Conservation (phyloP, 768 basidiomycete species). For the Kwoniella shandongensis region DNA sequence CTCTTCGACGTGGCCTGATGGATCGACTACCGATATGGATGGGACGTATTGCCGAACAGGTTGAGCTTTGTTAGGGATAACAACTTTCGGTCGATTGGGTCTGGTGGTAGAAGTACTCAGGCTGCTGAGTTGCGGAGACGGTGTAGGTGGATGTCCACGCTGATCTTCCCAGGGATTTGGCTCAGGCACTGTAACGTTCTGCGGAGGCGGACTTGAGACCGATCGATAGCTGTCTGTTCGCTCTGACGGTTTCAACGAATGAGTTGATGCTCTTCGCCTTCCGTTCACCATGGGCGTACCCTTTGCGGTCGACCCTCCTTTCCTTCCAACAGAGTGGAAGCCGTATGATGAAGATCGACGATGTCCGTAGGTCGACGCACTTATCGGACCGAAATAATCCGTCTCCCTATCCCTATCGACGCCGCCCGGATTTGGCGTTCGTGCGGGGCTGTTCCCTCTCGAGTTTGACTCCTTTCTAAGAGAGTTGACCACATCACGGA, state of each 20-base stretch:
- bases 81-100: slow-evolving; percentile 16
- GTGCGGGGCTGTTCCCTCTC: slow-evolving; percentile 16
- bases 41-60: slow-evolving; percentile 24
- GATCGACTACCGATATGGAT: slow-evolving; percentile 41
- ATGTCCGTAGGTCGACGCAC: slow-evolving; percentile 6
- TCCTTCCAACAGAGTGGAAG: slow-evolving; percentile 5
- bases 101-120: neutral
- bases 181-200: slow-evolving; percentile 8
- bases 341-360: slow-evolving; percentile 19
- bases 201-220: slow-evolving; percentile 3
- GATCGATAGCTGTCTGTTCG: neutral
- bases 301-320: neutral
- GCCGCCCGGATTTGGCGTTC: slow-evolving; percentile 10
- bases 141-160: slow-evolving; percentile 19
- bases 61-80: slow-evolving; percentile 15
- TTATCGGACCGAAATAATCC: slow-evolving; percentile 46
- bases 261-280: slow-evolving; percentile 8
- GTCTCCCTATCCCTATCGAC: slow-evolving; percentile 6
- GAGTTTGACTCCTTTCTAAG: slow-evolving; percentile 65
- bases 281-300: slow-evolving; percentile 1
- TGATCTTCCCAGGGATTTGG: slow-evolving; percentile 44
- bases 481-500: slow-evolving; percentile 82
- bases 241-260: slow-evolving; percentile 6
- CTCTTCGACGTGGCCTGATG: slow-evolving; percentile 39
- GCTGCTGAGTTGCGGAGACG: neutral